Conservation (phyloP, 2,329 filamentous ascomycete species). For the Nemania sp. region DNA sequence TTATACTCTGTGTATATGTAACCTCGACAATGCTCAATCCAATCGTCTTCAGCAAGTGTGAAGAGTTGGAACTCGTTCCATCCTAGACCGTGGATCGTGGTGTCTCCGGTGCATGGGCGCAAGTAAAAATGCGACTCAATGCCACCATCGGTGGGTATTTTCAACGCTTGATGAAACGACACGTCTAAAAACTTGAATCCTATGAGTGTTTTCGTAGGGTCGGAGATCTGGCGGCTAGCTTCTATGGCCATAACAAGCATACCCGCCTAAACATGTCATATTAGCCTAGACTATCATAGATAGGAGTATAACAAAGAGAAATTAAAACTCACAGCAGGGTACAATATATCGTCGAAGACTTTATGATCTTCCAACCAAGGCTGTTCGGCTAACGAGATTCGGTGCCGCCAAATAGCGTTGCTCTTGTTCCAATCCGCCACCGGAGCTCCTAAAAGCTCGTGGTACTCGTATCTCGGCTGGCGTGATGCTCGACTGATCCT, state of each 20-base stretch:
- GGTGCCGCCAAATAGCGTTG: conserved; percentile 35
- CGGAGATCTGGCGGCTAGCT: conserved; percentile 30
- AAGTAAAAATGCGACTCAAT: conserved; percentile 27
- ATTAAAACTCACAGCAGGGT: conserved; percentile 29
- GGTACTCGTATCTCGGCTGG: conserved; percentile 24
- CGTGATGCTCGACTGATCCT: conserved; percentile 26
- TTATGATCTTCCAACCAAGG: conserved; percentile 39
- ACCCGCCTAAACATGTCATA: conserved; percentile 22
- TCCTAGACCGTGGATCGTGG: not conserved
- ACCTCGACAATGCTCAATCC: conserved; percentile 26
- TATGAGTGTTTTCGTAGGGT: conserved; percentile 11
- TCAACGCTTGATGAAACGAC: conserved; percentile 24
- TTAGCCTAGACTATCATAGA: not conserved
- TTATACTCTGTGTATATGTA: conserved; percentile 21
- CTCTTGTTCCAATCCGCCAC: conserved; percentile 27
- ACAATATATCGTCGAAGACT: conserved; percentile 33
- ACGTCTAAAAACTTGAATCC: conserved; percentile 29
- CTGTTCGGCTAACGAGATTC: conserved; percentile 27
- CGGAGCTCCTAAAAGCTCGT: conserved; percentile 34
- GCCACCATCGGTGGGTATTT: conserved; percentile 22
- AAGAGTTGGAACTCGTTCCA: conserved; percentile 29
- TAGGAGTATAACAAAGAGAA: not conserved
- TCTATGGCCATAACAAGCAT: conserved; percentile 38
- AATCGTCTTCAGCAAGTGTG: conserved; percentile 22
- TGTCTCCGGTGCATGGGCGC: conserved; percentile 8